Evolutionary conservation across 1,139 yeast species (phyloP).

Genomic region (Scheffersomyces titani): DNA sequence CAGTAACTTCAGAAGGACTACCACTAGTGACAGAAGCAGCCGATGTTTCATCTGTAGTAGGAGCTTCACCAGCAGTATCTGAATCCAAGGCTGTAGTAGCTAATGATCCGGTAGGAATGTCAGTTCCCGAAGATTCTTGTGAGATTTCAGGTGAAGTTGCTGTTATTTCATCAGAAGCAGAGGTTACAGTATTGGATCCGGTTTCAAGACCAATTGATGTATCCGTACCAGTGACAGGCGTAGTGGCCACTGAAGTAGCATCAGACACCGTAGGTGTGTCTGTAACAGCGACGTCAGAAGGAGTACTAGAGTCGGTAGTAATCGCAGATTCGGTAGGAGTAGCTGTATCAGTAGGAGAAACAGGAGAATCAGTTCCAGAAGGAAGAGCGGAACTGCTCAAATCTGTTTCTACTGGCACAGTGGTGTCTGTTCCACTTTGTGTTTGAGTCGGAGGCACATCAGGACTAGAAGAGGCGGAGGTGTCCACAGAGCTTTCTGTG

Average conservation of each 20-base stretch:
- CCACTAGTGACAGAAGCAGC: not conserved
- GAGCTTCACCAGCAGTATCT: not conserved
- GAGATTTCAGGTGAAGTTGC: not conserved
- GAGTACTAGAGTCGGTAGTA: constrained; percentile 5
- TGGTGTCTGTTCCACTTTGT: not conserved
- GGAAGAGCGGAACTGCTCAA: not conserved
- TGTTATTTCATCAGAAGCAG: not conserved
- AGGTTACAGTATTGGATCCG: not conserved
- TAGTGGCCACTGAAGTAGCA: not conserved
- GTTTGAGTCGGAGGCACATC: constrained; percentile 1
- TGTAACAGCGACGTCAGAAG: not conserved
- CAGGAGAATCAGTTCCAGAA: not conserved
- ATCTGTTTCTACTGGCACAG: not conserved
- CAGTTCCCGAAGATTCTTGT: not conserved
- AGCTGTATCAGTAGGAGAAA: constrained; percentile 2
- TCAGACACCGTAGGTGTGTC: not conserved
- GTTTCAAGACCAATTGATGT: not conserved
- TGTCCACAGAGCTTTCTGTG: not conserved
- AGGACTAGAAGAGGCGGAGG: constrained; percentile 5
- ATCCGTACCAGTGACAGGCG: not conserved
- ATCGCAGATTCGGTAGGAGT: constrained; percentile 5
- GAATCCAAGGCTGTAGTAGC: not conserved
- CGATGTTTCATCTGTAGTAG: not conserved
- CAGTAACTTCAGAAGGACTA: constrained; percentile 2
- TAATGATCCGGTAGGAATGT: not conserved